Conservation (phyloP, 1,284 basidiomycete species). For the Malassezia brasiliensis region DNA sequence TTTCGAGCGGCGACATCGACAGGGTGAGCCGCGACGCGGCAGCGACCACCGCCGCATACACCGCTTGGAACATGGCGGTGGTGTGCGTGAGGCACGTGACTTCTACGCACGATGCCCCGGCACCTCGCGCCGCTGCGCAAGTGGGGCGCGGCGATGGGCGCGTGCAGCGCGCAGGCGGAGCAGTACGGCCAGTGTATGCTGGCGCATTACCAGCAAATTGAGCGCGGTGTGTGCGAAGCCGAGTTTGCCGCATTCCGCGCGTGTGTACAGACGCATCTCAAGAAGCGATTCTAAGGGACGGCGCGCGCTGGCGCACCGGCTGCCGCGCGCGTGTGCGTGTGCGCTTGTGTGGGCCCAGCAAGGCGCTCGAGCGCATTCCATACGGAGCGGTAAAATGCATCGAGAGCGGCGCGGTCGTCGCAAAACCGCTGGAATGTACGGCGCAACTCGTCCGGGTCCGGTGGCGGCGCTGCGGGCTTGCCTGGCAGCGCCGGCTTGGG, state of each 20-base stretch:
- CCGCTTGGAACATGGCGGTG: background rate
- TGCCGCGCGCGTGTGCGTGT: too few species aligned
- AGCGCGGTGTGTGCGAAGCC: slow-evolving; percentile 62
- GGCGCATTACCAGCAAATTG: slow-evolving; percentile 63
- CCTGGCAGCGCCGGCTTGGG: background rate
- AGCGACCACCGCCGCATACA: slow-evolving; percentile 12
- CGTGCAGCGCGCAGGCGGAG: slow-evolving; percentile 53
- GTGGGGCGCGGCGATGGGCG: background rate
- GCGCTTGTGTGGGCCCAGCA: background rate
- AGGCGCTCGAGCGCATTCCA: slow-evolving; percentile 1
- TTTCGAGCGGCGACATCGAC: slow-evolving; percentile 34
- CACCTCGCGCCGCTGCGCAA: slow-evolving; percentile 6
- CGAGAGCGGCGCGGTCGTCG: slow-evolving; percentile 24
- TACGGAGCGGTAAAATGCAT: slow-evolving; percentile 29
- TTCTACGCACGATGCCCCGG: background rate
- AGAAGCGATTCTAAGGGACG: background rate
- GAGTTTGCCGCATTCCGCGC: slow-evolving; percentile 66
- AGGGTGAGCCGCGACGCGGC: slow-evolving; percentile 36
- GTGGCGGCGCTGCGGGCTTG: slow-evolving; percentile 10
- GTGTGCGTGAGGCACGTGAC: background rate
- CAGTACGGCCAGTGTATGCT: slow-evolving; percentile 69
- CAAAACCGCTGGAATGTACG: slow-evolving; percentile 33
- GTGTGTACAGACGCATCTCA: slow-evolving; percentile 55
- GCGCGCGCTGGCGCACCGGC: too few species aligned
- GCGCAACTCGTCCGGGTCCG: slow-evolving; percentile 30